Evolutionary conservation across 176 grass and related monocot species (phyloP).

Genomic region (Eleusine indica): DNA sequence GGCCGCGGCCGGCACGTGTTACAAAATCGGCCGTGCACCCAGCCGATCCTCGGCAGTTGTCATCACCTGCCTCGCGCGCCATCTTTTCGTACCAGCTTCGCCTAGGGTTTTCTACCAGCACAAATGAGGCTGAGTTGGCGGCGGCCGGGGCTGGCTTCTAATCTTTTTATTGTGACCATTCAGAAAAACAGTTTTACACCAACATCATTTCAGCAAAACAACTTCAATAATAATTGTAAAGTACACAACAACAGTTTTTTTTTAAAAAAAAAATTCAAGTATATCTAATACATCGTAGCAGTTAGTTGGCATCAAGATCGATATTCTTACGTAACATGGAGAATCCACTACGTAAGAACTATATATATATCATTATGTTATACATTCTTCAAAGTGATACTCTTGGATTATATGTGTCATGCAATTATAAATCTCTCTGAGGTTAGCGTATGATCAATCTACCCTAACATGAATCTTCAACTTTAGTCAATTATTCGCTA

Average conservation of each 20-base stretch:
- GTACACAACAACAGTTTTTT: background rate
- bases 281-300: background rate
- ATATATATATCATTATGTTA: background rate
- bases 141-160: background rate
- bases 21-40: conserved; percentile 47
- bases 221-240: background rate
- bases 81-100: background rate
- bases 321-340: background rate
- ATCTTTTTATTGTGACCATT: background rate
- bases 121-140: background rate
- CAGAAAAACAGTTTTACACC: background rate
- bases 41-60: conserved; percentile 47
- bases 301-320: no score
- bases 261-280: background rate
- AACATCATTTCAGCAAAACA: background rate
- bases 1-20: conserved; percentile 30
- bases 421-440: background rate
- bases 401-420: no score
- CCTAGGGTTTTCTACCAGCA: conserved; percentile 6
- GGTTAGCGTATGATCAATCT: no score
- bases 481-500: no score
- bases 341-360: no score
- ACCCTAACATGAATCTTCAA: no score
- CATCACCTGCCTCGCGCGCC: background rate
- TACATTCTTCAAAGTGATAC: background rate